Base-by-base conservation (phyloP, 352 stramenopile species). In the Pythium periplocum region DNA sequence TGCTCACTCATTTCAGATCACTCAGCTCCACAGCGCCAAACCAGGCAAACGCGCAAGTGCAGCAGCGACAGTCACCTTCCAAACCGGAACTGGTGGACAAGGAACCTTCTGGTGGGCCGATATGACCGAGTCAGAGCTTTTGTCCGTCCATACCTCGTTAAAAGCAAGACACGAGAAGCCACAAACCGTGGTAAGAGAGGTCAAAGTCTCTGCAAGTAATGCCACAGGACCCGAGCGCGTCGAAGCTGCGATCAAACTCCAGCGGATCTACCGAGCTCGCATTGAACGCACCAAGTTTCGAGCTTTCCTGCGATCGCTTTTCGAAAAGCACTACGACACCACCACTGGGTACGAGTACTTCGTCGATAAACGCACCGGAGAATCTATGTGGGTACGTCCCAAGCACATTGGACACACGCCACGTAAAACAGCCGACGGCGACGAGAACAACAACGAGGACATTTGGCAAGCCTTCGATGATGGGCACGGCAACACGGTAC, bases 231-330 rank as follows among this genome's bases (percentile, higher is more conserved):
- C 78, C 0, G 78, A 90, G 57, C 78, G 78, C 5, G 68, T 71
- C 2, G 68, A 66, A 1, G 76, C 78, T 0, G 78, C 71, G n/a
- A 78, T 58, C 30, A 86, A 83, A 31, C 62, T 90, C 32, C 78
- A 90, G 45, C 76, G 76, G 7, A 86, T 86, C 41, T 90, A 87
- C 47, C 74, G 78, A 43, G 76, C 76, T 10, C 66, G 77, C 7
- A 82, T 90, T 33, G 76, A 71, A 41, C 72, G 76, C 38, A 70
- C 73, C 30, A 86, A 86, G 46, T 86, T 87, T 51, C 73, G 67
- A 12, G 38, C 46, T 5, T 79, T 86, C 33, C 61, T 90, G 9
- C 66, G 64, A 31, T 83, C 76, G 3, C 62, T 87, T 26, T 78
- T 87, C 6, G 66, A 85, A 33, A 73, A 66, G 48, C 67, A 74